Percentiles rank a stretch among this genome's conserved stretches.
Evolutionary conservation across 805 yeast species (phyloP).

Genomic region (Starmera dryadoides): DNA sequence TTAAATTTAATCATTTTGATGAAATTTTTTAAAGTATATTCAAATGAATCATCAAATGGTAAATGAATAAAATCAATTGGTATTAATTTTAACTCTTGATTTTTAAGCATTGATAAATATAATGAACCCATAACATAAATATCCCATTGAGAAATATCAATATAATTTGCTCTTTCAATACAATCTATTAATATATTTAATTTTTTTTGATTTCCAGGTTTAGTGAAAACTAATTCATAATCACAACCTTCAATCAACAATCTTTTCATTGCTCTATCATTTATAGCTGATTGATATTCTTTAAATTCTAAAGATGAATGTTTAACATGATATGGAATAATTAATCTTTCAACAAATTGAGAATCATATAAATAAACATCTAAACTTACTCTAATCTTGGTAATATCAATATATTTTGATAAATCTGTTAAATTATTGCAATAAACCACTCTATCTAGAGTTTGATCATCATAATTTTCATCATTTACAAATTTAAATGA

Average conservation of each 20-base stretch:
- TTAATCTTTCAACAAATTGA: slow-evolving; percentile 40
- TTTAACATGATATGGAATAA: slow-evolving; percentile 35
- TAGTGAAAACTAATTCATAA: slow-evolving; percentile 43
- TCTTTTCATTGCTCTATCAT: slow-evolving; percentile 46
- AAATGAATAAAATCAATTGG: slow-evolving; percentile 39
- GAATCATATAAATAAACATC: slow-evolving; percentile 66
- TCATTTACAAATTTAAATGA: slow-evolving; percentile 21
- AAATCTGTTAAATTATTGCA: slow-evolving; percentile 28
- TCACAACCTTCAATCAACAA: slow-evolving; percentile 29
- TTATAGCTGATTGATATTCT: slow-evolving; percentile 30
- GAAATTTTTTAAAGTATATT: slow-evolving; percentile 34
- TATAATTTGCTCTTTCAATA: slow-evolving; percentile 45
- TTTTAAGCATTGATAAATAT: slow-evolving; percentile 38
- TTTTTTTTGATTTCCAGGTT: slow-evolving; percentile 46
- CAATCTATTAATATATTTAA: slow-evolving; percentile 38
- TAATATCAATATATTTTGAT: slow-evolving; percentile 52
- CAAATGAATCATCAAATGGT: slow-evolving; percentile 45
- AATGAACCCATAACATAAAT: slow-evolving; percentile 36
- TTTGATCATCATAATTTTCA: slow-evolving; percentile 8
- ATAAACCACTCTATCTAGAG: slow-evolving; percentile 18
- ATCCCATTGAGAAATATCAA: slow-evolving; percentile 62
- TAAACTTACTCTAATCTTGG: slow-evolving; percentile 67
- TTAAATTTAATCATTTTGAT: slow-evolving; percentile 25
- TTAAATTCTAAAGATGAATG: slow-evolving; percentile 21
- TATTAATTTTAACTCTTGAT: slow-evolving; percentile 47